These are phyloP conservation scores for Starmerella powellii DNA, from an alignment of 805 yeast genomes.

Conservation along the genomic window DNA sequence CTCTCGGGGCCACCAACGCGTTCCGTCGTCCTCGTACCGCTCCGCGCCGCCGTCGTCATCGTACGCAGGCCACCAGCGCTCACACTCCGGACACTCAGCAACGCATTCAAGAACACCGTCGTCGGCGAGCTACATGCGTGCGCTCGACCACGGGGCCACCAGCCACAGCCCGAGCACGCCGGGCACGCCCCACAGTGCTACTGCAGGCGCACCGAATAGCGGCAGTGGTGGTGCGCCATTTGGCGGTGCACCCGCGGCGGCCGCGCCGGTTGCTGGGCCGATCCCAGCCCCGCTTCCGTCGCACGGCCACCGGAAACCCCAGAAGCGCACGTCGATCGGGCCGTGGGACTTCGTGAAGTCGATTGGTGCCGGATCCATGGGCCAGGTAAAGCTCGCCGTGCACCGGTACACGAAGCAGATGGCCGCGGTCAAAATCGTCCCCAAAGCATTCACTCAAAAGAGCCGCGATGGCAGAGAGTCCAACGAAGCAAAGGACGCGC, in stretches of 20 bases:
- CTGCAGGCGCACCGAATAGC: not conserved
- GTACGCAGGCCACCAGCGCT: not conserved
- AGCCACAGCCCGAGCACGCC: not conserved
- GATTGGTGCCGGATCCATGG: slow-evolving; percentile 98
- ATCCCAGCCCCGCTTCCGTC: too few species aligned
- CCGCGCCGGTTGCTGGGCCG: too few species aligned
- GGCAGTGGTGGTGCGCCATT: not conserved
- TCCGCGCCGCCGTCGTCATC: not conserved
- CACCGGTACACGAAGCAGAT: slow-evolving; percentile 64
- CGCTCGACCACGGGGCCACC: not conserved
- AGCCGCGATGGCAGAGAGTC: slow-evolving; percentile 31
- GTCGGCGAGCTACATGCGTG: not conserved
- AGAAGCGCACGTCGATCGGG: slow-evolving; percentile 71
- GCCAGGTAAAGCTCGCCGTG: slow-evolving; percentile 88
- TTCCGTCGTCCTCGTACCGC: not conserved
- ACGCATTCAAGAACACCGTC: slow-evolving; percentile 1
- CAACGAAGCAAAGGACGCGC: slow-evolving; percentile 52
- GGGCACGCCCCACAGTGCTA: not conserved
- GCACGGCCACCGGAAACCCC: not conserved
- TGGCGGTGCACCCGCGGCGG: too few species aligned
- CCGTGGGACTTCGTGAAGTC: slow-evolving; percentile 95
- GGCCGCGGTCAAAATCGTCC: slow-evolving; percentile 82
- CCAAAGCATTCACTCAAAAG: slow-evolving; percentile 63
- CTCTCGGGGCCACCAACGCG: not conserved
- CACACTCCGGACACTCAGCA: not conserved